Base-by-base conservation (phyloP, 352 stramenopile species). In the Globisporangium mamillatum region DNA sequence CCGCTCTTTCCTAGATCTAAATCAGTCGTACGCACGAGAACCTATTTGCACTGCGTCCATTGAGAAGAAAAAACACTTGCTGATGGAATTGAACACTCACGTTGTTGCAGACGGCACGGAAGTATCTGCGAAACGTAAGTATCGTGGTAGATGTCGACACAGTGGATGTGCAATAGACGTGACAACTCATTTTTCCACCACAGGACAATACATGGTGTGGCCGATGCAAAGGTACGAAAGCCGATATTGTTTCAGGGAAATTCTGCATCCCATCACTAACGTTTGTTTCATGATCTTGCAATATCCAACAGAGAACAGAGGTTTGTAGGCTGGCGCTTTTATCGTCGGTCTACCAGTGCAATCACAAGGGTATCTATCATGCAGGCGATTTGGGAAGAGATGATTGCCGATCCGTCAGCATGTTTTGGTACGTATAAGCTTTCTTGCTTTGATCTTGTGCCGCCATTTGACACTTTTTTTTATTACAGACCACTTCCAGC, bases 311-410 rank as follows among this genome's bases (percentile, higher is more conserved):
- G 56, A 59, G 63, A 62, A 41, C 41, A n/a, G 59, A 70, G 52
- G 22, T 64, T 25, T 44, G 59, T 8, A 34, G 9, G 16, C 5
- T 67, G 24, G 3, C 1, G 18, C 3, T 7, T n/a, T n/a, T 32
- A n/a, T 24, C 10, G 2, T 4, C 29, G 12, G 5, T 18, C 3
- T 57, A 34, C 27, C 14, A 34, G 27, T 22, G 34, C 52, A 50
- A 25, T 67, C 16, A 60, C 25, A 22, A 48, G 12, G 18, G 32
- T 38, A 38, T 38, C 22, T 16, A 10, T 22, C 18, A 10, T 67
- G n/a, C 36, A 95, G 86, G 83, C 83, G 8, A 92, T 95, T 58
- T 95, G 88, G 88, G 86, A 95, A 78, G 88, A 94, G 66, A 95
- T 95, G 88, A 86, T 95, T 62, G 88, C 88, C 27, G 85, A 95